Conservation (phyloP, 257 asterid species). For the Scutellaria minor region DNA sequence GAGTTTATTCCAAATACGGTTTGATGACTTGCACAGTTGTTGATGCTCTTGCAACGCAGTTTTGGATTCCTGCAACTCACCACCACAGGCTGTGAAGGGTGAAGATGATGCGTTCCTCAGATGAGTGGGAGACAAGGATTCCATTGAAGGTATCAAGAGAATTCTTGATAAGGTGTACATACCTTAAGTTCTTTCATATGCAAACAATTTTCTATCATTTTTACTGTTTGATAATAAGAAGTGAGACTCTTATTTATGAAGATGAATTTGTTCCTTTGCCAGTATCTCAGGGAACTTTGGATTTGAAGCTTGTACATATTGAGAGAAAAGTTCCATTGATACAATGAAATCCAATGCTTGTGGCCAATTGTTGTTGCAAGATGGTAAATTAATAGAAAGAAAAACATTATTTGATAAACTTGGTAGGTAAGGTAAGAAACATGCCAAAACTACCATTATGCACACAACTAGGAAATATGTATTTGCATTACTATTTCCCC, state of each 20-base stretch:
- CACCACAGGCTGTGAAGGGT: conserved; percentile 39
- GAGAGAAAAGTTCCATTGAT: too few species aligned
- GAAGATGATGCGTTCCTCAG: conserved; percentile 48
- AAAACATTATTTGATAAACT: too few species aligned
- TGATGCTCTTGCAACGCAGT: too few species aligned
- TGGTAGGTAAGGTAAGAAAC: too few species aligned
- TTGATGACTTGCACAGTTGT: conserved; percentile 38
- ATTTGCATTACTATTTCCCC: too few species aligned
- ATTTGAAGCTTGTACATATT: conserved; percentile 62
- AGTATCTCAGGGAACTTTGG: conserved; percentile 91
- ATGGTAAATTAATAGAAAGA: too few species aligned
- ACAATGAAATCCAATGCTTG: too few species aligned
- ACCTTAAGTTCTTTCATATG: conserved; percentile 19
- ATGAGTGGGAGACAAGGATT: conserved; percentile 63
- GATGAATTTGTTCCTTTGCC: conserved; percentile 37
- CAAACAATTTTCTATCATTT: not conserved
- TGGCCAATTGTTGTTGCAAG: too few species aligned
- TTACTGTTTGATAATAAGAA: not conserved
- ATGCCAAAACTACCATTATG: too few species aligned
- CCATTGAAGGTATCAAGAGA: conserved; percentile 70
- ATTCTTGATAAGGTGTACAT: conserved; percentile 74
- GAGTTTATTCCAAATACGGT: conserved; percentile 33
- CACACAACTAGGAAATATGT: too few species aligned
- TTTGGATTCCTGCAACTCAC: too few species aligned
- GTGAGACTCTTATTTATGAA: not conserved